Base-by-base conservation (phyloP, 2,329 filamentous ascomycete genomes). In the Pezicula carpinea region DNA sequence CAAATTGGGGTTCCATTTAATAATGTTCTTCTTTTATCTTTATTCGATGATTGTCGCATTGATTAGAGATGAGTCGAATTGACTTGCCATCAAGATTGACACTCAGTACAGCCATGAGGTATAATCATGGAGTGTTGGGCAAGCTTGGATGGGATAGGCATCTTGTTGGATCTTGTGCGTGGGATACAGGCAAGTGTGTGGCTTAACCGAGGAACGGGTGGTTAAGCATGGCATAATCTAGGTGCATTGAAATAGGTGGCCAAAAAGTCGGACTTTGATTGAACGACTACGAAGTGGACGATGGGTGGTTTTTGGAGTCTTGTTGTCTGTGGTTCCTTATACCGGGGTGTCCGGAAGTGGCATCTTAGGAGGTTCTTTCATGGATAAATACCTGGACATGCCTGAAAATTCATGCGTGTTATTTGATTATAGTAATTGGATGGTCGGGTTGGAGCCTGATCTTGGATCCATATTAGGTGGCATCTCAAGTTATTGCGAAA, bases 21-120 rank as follows among this genome's bases (percentile, higher is more conserved):
- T 99, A 73, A 96, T 99, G 90, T 99, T 99, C 82, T 99, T 99
- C 83, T 99, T 97, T 82, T 99, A 99, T 75, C 86, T 99, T 48
- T 96, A 96, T 81, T 95, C 56, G 11, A 62, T 62, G 60, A 62
- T 62, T 60, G 92, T 96, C 55, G 92, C 93, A 57, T 80, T 99
- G 54, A 99, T 99, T 76, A 85, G 87, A 65, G 93, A 97, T 70
- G 93, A 99, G 74, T 82, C 87, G 51, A 81, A 90, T 71, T 95
- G 85, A 84, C 59, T 59, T 49, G 23, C 39, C 19, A 49, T 46
- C 36, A 52, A 56, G 32, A 59, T 61, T 23, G 39, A 51, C 43
- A 47, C 52, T 15, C 49, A 54, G 52, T 58, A 59, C 41, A 49
- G 44, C 49, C 50, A 48, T 47, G 26, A 46, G 44, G 47, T 48